phyloP scores from a whole-genome alignment of 768 basidiomycete species.

The Kwoniella newhampshirensis region DNA sequence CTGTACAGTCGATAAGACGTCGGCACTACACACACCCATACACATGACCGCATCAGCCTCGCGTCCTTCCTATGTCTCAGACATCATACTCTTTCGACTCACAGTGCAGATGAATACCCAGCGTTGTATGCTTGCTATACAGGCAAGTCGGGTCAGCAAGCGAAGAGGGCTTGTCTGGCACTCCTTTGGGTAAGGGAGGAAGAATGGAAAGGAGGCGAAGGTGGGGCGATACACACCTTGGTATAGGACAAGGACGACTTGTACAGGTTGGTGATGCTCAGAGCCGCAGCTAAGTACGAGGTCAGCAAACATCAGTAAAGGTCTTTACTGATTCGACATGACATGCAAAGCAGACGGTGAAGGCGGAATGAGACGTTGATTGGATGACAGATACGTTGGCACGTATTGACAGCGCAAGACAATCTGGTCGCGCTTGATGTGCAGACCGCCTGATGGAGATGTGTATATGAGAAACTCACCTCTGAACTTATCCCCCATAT shows the following conservation, averaged over 20 bases:
- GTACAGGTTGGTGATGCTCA: constrained; percentile 49
- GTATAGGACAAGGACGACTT: constrained; percentile 40
- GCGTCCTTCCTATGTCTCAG: no score
- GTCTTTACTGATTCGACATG: background rate
- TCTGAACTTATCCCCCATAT: constrained; percentile 50
- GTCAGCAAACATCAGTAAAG: background rate
- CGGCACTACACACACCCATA: constrained; percentile 26
- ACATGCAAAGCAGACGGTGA: background rate
- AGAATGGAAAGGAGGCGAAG: background rate
- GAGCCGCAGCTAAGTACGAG: constrained; percentile 34
- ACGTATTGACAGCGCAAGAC: no score
- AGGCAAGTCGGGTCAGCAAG: constrained; percentile 12
- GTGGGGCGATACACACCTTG: constrained; percentile 30
- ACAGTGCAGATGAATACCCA: constrained; percentile 42
- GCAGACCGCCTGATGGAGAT: no score
- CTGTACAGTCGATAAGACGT: constrained; percentile 44
- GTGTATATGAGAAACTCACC: constrained; percentile 31
- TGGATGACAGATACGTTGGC: no score
- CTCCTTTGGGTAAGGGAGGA: background rate
- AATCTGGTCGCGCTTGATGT: no score
- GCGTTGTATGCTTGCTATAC: constrained; percentile 45
- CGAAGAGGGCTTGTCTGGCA: background rate
- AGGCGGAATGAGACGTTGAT: background rate
- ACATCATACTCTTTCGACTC: no score
- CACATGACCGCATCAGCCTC: no score